These are phyloP conservation scores for Aciculoconidium aculeatum DNA, from an alignment of 805 yeast species.

Conservation along the genomic window DNA sequence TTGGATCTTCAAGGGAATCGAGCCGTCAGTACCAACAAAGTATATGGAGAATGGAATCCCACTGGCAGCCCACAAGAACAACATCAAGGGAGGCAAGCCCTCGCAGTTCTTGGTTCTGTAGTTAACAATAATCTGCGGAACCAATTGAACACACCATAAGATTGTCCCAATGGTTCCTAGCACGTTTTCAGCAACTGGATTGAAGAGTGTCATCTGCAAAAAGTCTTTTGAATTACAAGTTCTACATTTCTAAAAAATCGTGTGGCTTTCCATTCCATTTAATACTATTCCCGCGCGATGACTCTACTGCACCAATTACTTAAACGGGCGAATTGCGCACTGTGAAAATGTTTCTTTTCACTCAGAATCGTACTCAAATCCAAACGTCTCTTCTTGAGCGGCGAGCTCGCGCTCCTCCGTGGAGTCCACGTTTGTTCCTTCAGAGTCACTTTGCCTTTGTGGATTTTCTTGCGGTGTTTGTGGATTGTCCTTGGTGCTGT, in stretches of 20 bases:
- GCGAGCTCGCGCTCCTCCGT: conserved; percentile 6
- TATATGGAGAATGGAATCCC: conserved; percentile 88
- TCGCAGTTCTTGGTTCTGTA: conserved; percentile 71
- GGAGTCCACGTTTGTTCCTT: too few relatives aligned
- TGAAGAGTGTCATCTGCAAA: conserved; percentile 16
- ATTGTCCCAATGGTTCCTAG: conserved; percentile 87
- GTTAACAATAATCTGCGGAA: conserved; percentile 79
- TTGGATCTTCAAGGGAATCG: conserved; percentile 76
- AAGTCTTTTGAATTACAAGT: too few relatives aligned
- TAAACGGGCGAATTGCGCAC: too few relatives aligned
- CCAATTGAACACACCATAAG: conserved; percentile 85
- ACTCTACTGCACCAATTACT: too few relatives aligned
- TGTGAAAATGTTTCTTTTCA: too few relatives aligned
- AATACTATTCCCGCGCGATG: too few relatives aligned
- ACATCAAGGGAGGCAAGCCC: conserved; percentile 86
- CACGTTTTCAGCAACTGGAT: conserved; percentile 56
- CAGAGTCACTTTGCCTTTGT: too few relatives aligned
- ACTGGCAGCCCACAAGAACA: conserved; percentile 66
- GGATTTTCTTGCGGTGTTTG: too few relatives aligned
- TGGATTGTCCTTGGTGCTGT: too few relatives aligned
- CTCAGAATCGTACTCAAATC: conserved; percentile 13
- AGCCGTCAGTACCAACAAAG: conserved; percentile 64
- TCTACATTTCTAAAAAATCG: too few relatives aligned
- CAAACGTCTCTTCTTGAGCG: conserved; percentile 15
- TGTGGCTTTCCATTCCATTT: too few relatives aligned